Conservation (phyloP, 805 yeast genomes). For the Yarrowia phangngaensis region DNA sequence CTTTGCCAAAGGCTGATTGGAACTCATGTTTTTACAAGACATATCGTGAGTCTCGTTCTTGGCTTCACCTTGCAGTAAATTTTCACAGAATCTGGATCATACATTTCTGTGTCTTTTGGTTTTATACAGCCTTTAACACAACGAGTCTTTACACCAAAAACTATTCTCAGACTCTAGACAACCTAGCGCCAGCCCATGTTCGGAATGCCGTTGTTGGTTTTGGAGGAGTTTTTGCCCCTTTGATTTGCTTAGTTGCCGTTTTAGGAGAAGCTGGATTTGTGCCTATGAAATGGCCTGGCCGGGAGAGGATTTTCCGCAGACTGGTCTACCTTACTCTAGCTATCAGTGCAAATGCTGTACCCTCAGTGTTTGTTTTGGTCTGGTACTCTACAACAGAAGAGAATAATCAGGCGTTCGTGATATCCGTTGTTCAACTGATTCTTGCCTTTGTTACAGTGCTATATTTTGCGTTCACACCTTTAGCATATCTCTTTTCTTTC, state of each 20-base stretch:
- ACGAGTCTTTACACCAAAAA: slow-evolving; percentile 86
- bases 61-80: slow-evolving; percentile 93
- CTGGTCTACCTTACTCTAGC: slow-evolving; percentile 66
- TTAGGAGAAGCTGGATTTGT: slow-evolving; percentile 91
- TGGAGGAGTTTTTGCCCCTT: slow-evolving; percentile 83
- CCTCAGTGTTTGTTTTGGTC: slow-evolving; percentile 51
- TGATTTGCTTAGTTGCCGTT: slow-evolving; percentile 82
- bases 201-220: slow-evolving; percentile 89
- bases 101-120: slow-evolving; percentile 88
- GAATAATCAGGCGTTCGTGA: slow-evolving; percentile 51
- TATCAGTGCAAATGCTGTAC: slow-evolving; percentile 48
- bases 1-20: slow-evolving; percentile 62
- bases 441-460: slow-evolving; percentile 71
- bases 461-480: slow-evolving; percentile 90
- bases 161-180: slow-evolving; percentile 76
- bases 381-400: slow-evolving; percentile 41
- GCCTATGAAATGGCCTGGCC: slow-evolving; percentile 98
- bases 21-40: slow-evolving; percentile 65
- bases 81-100: slow-evolving; percentile 98
- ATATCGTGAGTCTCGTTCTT: slow-evolving; percentile 87
- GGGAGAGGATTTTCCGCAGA: slow-evolving; percentile 90
- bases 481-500: slow-evolving; percentile 94
- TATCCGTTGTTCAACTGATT: slow-evolving; percentile 48
- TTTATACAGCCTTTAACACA: slow-evolving; percentile 88
- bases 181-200: slow-evolving; percentile 81